A percentile compares a stretch with the other conserved stretches of the same genome.
Conservation (phyloP, 306 rosid species). For the Astragalus glycyphyllos region DNA sequence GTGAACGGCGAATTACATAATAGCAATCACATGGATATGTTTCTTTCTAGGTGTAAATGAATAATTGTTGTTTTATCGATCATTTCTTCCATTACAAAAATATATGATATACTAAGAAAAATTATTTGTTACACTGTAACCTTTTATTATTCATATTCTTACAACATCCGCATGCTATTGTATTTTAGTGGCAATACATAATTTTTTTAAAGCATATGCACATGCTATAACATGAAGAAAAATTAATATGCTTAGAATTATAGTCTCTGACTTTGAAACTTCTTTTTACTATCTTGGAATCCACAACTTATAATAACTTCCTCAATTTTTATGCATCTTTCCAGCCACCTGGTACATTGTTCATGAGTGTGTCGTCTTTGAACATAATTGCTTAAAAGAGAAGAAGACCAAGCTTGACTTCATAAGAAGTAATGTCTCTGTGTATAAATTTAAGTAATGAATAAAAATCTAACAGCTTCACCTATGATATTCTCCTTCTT, state of each 20-base stretch:
- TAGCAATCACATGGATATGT: conserved; percentile 51
- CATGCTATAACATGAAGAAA: background rate
- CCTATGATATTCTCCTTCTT: no score
- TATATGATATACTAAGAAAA: conserved; percentile 28
- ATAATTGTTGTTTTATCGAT: conserved; percentile 28
- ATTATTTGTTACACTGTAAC: background rate
- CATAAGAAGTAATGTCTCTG: conserved; percentile 19
- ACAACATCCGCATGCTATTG: background rate
- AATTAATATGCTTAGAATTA: background rate
- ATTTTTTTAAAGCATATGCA: background rate
- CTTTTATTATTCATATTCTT: background rate
- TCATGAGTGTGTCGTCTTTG: conserved; percentile 56
- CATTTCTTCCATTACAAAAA: conserved; percentile 48
- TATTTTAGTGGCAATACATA: no score
- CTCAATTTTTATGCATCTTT: conserved; percentile 28
- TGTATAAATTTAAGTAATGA: conserved; percentile 13
- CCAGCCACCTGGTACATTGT: conserved; percentile 43
- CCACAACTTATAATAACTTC: conserved; percentile 40
- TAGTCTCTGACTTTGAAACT: conserved; percentile 18
- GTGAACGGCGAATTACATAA: conserved; percentile 43
- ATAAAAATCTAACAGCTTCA: conserved; percentile 29
- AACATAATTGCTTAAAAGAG: conserved; percentile 54
- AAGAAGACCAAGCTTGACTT: conserved; percentile 52
- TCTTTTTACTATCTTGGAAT: conserved; percentile 42
- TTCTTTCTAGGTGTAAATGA: conserved; percentile 10